Base-by-base conservation (phyloP, 176 grass and related monocot genomes). In the Secale cereale region DNA sequence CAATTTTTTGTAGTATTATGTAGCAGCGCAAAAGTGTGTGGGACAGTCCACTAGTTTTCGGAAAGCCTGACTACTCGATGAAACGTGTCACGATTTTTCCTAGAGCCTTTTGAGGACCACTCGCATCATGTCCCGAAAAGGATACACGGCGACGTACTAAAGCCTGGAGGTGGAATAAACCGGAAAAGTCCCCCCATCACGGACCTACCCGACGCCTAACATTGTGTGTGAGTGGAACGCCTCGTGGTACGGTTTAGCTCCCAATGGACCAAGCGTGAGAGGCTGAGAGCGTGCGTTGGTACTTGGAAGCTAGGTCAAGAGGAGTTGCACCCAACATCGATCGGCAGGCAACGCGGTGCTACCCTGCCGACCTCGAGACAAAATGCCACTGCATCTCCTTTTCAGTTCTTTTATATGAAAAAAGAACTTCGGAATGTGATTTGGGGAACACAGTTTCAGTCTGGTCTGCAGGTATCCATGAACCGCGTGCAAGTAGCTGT, bases 241-340 rank as follows among this genome's bases (percentile, higher is more conserved):
- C 27, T 78, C 86, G 74, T 17, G 61, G 52, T 41, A 27, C 67
- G 61, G 54, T 54, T 52, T 40, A 85, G 59, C 87, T 80, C 27
- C 22, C 52, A 30, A 68, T 20, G 35, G 87, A 76, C 62, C 1
- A 62, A 66, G 30, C 13, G 43, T 16, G 74, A 71, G n/a, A n/a
- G n/a, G n/a, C n/a, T n/a, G n/a, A n/a, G 66, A 74, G 59, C 76
- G 33, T 26, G 46, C 43, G 79, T 52, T 63, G 79, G 39, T 5
- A 14, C 41, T 45, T 11, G 41, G 41, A 45, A 62, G 16, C 37
- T 20, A 17, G 39, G 88, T 86, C 88, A 86, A 70, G 23, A 80
- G 83, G 26, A 27, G 88, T 70, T 86, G 88, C 78, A 86, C 88
- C 83, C 78, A 77, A 86, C 83, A 29, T 33, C 28, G 69, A 16